phyloP scores from a whole-genome alignment of 2,329 filamentous ascomycete genomes.

The Exophiala bonariae region DNA sequence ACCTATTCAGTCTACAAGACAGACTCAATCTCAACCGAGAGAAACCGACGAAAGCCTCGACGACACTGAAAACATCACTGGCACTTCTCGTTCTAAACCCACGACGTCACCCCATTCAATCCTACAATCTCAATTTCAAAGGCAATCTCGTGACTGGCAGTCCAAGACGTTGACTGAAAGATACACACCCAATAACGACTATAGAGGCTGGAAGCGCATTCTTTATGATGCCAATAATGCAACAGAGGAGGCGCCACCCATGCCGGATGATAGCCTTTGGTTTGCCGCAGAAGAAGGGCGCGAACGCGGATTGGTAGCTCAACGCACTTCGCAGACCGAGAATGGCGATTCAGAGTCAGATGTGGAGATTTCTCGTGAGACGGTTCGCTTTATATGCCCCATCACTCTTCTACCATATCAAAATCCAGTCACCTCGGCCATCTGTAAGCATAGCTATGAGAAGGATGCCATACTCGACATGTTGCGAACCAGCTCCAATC shows the following conservation, averaged over 20 bases:
- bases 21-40: slow-evolving; percentile 1
- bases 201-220: slow-evolving; percentile 61
- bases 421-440: slow-evolving; percentile 48
- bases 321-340: slow-evolving; percentile 41
- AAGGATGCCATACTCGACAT: slow-evolving; percentile 46
- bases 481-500: slow-evolving; percentile 36
- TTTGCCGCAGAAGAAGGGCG: slow-evolving; percentile 54
- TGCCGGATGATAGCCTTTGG: slow-evolving; percentile 62
- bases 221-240: slow-evolving; percentile 61
- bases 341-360: slow-evolving; percentile 28
- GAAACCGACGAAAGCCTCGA: slow-evolving; percentile 34
- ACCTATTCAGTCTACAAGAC: slow-evolving; percentile 31
- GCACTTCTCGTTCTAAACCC: slow-evolving; percentile 33
- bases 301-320: slow-evolving; percentile 16
- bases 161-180: slow-evolving; percentile 34
- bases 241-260: slow-evolving; percentile 51
- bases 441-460: slow-evolving; percentile 54
- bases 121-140: slow-evolving; percentile 29
- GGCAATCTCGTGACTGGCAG: slow-evolving; percentile 21
- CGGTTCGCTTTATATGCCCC: slow-evolving; percentile 48
- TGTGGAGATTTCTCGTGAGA: slow-evolving; percentile 48
- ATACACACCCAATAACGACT: slow-evolving; percentile 62
- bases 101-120: slow-evolving; percentile 16
- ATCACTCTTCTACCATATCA: slow-evolving; percentile 47
- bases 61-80: slow-evolving; percentile 31